phyloP scores from a whole-genome alignment of 2,329 filamentous ascomycete genomes.

The Aurifilum marmelostoma region DNA sequence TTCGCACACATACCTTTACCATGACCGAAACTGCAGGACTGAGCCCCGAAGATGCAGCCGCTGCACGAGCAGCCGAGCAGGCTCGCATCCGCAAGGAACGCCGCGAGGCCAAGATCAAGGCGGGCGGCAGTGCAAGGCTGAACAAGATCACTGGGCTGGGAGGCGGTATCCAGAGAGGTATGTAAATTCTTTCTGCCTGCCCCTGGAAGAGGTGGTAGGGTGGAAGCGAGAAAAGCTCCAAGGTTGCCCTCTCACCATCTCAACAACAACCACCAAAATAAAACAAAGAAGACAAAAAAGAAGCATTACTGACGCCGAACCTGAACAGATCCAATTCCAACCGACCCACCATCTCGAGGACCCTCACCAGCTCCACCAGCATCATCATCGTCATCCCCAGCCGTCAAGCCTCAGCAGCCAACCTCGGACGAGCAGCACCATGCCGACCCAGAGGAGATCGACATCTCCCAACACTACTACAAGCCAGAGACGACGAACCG shows the following conservation, averaged over 20 bases:
- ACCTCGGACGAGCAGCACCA: constrained; percentile 40
- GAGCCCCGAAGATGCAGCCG: constrained; percentile 48
- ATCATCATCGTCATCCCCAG: constrained; percentile 31
- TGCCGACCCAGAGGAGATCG: constrained; percentile 74
- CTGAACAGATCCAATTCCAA: constrained; percentile 21
- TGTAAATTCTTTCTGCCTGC: constrained; percentile 22
- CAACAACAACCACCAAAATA: no score
- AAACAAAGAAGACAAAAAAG: neutral
- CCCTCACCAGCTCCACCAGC: constrained; percentile 41
- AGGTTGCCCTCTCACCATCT: no score
- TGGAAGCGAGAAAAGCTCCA: neutral
- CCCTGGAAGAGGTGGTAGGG: neutral
- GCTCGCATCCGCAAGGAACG: constrained; percentile 78
- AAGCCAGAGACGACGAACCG: constrained; percentile 52
- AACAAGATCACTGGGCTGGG: constrained; percentile 76
- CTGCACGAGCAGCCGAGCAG: constrained; percentile 62
- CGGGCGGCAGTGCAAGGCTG: constrained; percentile 69
- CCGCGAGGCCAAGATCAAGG: constrained; percentile 76
- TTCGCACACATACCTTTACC: neutral
- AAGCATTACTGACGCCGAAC: neutral
- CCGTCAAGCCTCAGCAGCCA: constrained; percentile 40
- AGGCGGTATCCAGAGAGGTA: constrained; percentile 56
- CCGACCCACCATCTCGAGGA: constrained; percentile 34
- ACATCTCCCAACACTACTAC: constrained; percentile 78
- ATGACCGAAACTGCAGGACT: constrained; percentile 48